Evolutionary conservation across 1,139 yeast genomes (phyloP).

Genomic region (Protomyces gravidus): DNA sequence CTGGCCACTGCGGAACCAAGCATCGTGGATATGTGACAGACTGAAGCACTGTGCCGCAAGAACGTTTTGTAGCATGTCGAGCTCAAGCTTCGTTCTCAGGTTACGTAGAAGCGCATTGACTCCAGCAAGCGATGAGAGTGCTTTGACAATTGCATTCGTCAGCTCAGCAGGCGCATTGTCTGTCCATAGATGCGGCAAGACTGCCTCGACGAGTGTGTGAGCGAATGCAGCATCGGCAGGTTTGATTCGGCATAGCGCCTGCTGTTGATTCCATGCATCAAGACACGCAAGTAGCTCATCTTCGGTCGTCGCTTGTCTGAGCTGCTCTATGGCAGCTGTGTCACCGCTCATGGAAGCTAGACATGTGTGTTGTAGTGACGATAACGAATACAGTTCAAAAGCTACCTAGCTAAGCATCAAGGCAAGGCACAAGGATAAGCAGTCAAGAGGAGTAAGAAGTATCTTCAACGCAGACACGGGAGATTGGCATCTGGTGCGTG

Average conservation of each 20-base stretch:
- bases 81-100: not conserved
- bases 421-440: no score
- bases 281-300: constrained; percentile 7
- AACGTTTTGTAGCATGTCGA: not conserved
- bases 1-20: not conserved
- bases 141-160: not conserved
- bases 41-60: not conserved
- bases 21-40: not conserved
- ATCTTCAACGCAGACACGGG: no score
- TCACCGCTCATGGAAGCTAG: not conserved
- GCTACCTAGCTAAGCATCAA: no score
- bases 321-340: not conserved
- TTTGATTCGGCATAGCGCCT: not conserved
- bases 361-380: not conserved
- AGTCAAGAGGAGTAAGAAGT: no score
- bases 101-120: constrained; percentile 7
- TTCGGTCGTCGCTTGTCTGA: not conserved
- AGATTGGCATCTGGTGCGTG: no score
- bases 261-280: constrained; percentile 2
- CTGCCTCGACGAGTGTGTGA: not conserved
- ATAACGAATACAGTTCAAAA: no score
- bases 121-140: constrained; percentile 11
- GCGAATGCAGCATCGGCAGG: constrained; percentile 6
- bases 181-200: constrained; percentile 15
- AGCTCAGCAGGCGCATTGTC: not conserved